Conservation (phyloP, 768 basidiomycete genomes). For the Naganishia vishniacii region DNA sequence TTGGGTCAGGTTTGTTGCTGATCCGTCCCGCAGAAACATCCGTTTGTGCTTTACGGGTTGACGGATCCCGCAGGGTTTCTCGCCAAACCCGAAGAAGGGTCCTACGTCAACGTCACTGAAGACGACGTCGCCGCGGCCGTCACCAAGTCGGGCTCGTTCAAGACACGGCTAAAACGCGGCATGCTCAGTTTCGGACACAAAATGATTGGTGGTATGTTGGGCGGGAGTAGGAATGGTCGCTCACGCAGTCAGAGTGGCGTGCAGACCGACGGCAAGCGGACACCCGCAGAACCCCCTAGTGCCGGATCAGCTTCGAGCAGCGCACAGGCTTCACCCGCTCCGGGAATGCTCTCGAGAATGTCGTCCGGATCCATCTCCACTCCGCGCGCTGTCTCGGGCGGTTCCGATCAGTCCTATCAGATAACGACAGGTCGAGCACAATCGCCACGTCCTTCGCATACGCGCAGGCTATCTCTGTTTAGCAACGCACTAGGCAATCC, state of each 20-base stretch:
- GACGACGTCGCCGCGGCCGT: slow-evolving; percentile 66
- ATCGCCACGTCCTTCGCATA: slow-evolving; percentile 15
- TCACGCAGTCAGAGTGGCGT: slow-evolving; percentile 40
- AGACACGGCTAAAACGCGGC: slow-evolving; percentile 43
- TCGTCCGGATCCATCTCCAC: slow-evolving; percentile 24
- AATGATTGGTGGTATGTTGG: slow-evolving; percentile 25
- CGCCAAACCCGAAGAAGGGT: slow-evolving; percentile 52
- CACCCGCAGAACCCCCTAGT: background rate
- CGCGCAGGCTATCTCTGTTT: slow-evolving; percentile 22
- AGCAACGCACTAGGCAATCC: background rate
- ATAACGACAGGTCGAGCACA: too few species aligned
- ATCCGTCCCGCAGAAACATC: slow-evolving; percentile 46
- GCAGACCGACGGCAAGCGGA: slow-evolving; percentile 23
- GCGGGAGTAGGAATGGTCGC: slow-evolving; percentile 29
- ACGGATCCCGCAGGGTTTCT: slow-evolving; percentile 67
- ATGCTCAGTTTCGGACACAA: slow-evolving; percentile 39
- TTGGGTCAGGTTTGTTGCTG: too few species aligned
- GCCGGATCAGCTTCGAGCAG: slow-evolving; percentile 17
- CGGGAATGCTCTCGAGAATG: slow-evolving; percentile 24
- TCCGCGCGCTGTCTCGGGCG: slow-evolving; percentile 11
- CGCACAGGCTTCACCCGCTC: slow-evolving; percentile 28
- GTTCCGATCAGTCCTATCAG: slow-evolving; percentile 13
- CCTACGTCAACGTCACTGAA: slow-evolving; percentile 63
- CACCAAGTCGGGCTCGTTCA: slow-evolving; percentile 40
- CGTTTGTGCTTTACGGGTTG: slow-evolving; percentile 57